These are phyloP conservation scores for Kurtzmaniella quercitrusa DNA, from an alignment of 1,139 yeast species.

Conservation along the genomic window DNA sequence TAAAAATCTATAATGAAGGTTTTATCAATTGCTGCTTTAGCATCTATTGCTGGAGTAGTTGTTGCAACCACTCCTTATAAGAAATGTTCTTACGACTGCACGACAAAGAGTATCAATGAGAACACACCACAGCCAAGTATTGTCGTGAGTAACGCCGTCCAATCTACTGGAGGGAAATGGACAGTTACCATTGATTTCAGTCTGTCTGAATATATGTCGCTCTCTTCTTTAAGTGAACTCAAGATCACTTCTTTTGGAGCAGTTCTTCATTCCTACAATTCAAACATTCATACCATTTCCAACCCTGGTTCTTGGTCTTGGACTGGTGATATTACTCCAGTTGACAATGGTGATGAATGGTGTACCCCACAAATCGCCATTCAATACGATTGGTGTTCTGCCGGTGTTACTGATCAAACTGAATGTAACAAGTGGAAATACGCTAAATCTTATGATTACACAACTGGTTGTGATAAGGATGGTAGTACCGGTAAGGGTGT, in stretches of 20 bases:
- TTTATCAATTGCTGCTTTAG: not conserved
- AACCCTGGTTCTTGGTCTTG: constrained; percentile 3
- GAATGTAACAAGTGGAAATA: constrained; percentile 1
- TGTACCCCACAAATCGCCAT: constrained; percentile 5
- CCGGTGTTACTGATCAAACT: constrained; percentile 2
- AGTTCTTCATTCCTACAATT: constrained; percentile 2
- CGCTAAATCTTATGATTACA: constrained; percentile 3
- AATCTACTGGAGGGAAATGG: not conserved
- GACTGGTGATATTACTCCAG: not conserved
- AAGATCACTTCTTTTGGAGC: constrained; percentile 1
- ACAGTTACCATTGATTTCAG: constrained; percentile 1
- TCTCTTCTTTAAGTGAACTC: constrained; percentile 2
- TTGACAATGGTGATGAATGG: not conserved
- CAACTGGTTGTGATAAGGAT: not conserved
- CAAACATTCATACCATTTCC: not conserved
- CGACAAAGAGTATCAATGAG: not conserved
- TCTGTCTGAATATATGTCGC: not conserved
- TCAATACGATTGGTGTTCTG: constrained; percentile 6
- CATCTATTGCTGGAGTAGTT: not conserved
- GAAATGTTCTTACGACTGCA: not conserved
- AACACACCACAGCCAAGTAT: not conserved
- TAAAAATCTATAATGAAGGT: not conserved
- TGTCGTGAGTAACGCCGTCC: not conserved
- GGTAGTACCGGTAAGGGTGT: not conserved
- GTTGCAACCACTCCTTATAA: not conserved